Conservation (phyloP, 2,329 filamentous ascomycete species). For the Diaporthe sp. region DNA sequence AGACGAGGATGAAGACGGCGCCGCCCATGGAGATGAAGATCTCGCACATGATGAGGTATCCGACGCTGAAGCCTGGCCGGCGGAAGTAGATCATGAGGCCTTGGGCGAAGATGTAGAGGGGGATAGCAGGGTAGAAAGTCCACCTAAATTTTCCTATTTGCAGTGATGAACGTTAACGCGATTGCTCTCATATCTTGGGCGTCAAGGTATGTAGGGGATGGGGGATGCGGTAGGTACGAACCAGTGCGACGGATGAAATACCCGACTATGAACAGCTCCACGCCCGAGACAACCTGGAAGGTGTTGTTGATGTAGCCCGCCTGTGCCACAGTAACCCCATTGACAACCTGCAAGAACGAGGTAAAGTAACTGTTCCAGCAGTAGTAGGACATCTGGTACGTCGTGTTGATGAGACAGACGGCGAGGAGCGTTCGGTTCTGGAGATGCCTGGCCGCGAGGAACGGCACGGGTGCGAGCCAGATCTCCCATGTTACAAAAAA, state of each 20-base stretch:
- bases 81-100: conserved; percentile 70
- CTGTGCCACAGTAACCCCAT: conserved; percentile 52
- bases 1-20: conserved; percentile 63
- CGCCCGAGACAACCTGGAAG: conserved; percentile 61
- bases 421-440: conserved; percentile 62
- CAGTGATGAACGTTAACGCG: background rate
- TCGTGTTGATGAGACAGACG: conserved; percentile 55
- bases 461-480: conserved; percentile 65
- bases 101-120: conserved; percentile 48
- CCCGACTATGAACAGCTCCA: conserved; percentile 60
- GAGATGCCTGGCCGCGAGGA: conserved; percentile 64
- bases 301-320: conserved; percentile 60
- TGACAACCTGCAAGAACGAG: conserved; percentile 66
- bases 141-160: conserved; percentile 54
- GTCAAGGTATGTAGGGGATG: background rate
- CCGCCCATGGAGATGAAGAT: conserved; percentile 71
- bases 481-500: conserved; percentile 63
- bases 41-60: conserved; percentile 69
- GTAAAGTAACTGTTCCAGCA: conserved; percentile 65
- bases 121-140: conserved; percentile 47
- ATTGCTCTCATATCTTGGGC: background rate
- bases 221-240: conserved; percentile 25
- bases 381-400: conserved; percentile 61
- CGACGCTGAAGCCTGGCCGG: conserved; percentile 58
- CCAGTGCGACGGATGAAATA: conserved; percentile 56